A percentile compares a stretch with the other conserved stretches of the same genome.
These are phyloP conservation scores for Bipolaris oryzae DNA, from an alignment of 2,329 filamentous ascomycete species.

Conservation along the genomic window DNA sequence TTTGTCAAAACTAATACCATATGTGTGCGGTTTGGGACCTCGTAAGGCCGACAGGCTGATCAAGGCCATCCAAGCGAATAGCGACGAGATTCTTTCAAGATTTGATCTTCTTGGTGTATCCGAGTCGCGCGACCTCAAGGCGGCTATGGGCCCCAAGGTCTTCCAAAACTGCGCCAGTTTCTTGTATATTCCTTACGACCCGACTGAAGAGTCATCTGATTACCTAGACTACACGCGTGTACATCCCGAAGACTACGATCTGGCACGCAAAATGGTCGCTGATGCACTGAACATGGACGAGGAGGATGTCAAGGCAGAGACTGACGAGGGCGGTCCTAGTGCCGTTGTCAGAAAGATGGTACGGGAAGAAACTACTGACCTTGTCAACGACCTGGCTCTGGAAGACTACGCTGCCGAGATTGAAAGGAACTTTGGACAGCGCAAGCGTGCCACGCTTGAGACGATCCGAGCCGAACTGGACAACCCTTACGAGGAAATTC, in stretches of 20 bases:
- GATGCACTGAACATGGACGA: slow-evolving; percentile 96
- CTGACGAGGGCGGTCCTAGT: slow-evolving; percentile 84
- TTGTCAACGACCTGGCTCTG: slow-evolving; percentile 92
- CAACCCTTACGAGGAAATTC: slow-evolving; percentile 90
- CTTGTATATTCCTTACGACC: slow-evolving; percentile 85
- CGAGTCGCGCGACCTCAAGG: slow-evolving; percentile 56
- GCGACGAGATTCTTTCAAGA: slow-evolving; percentile 80
- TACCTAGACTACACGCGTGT: slow-evolving; percentile 96
- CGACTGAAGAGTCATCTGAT: slow-evolving; percentile 80
- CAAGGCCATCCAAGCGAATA: slow-evolving; percentile 91
- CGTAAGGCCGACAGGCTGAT: slow-evolving; percentile 84
- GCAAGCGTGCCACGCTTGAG: slow-evolving; percentile 93
- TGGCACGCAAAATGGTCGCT: slow-evolving; percentile 97
- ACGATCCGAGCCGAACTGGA: slow-evolving; percentile 94
- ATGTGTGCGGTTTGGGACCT: slow-evolving; percentile 87
- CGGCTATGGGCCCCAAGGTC: slow-evolving; percentile 77
- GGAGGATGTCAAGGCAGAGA: slow-evolving; percentile 95
- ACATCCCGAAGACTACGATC: slow-evolving; percentile 97
- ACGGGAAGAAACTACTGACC: slow-evolving; percentile 89
- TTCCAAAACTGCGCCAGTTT: slow-evolving; percentile 99
- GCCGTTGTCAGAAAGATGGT: slow-evolving; percentile 96
- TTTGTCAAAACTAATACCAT: slow-evolving; percentile 86
- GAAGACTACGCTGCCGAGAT: slow-evolving; percentile 98
- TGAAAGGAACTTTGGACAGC: slow-evolving; percentile 88
- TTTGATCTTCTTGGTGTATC: slow-evolving; percentile 89